Evolutionary conservation across 768 basidiomycete genomes (phyloP).

Genomic region (Panellus pusillus): DNA sequence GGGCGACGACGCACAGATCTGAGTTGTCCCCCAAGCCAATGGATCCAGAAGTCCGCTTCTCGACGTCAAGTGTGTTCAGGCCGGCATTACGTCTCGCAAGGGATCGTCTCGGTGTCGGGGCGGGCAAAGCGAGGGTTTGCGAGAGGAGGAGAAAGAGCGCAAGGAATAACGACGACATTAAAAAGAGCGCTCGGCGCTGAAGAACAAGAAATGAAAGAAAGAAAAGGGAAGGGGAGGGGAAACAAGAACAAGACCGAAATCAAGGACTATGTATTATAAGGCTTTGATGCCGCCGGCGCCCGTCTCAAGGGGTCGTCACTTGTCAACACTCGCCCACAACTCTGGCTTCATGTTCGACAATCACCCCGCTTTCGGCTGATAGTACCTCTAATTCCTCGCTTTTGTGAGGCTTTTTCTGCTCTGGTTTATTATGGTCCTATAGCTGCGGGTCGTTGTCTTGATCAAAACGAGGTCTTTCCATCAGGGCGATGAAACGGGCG

Average conservation of each 20-base stretch:
- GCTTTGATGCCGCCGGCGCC: neutral
- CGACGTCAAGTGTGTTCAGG: neutral
- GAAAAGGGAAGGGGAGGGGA: conserved; percentile 14
- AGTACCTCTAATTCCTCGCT: no score
- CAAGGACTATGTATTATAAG: no score
- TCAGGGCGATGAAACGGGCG: no score
- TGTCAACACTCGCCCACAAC: no score
- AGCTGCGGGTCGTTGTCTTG: no score
- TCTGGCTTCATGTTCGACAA: no score
- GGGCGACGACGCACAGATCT: conserved; percentile 16
- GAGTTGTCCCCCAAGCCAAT: conserved; percentile 34
- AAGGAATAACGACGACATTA: conserved; percentile 20
- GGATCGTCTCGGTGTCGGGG: conserved; percentile 26
- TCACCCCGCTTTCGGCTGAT: no score
- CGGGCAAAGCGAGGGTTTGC: conserved; percentile 19
- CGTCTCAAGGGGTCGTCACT: no score
- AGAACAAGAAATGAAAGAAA: conserved; percentile 18
- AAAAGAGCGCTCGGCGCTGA: conserved; percentile 31
- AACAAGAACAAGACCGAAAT: conserved; percentile 4
- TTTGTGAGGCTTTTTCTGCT: no score
- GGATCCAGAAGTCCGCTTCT: conserved; percentile 30
- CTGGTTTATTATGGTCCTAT: no score
- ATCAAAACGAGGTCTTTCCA: no score
- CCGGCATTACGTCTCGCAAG: conserved; percentile 20
- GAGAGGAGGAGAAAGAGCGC: conserved; percentile 21